Percentiles rank a stretch among this genome's conserved stretches.
phyloP scores from a whole-genome alignment of 805 yeast species.

The Barnettozyma sucrosica region DNA sequence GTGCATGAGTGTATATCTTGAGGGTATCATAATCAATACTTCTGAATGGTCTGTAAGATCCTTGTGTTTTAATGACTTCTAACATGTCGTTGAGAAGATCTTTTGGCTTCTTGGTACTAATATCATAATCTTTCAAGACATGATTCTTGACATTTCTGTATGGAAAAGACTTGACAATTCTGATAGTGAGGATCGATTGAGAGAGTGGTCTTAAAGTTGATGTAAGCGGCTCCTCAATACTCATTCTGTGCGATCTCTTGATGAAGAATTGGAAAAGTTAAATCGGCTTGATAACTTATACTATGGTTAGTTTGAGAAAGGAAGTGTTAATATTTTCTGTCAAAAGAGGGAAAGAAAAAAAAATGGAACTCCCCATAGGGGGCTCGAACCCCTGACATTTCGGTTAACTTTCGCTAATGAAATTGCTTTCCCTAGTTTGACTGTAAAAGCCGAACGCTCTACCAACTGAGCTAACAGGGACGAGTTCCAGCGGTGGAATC shows the following conservation, averaged over 20 bases:
- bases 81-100: constrained; percentile 51
- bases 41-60: constrained; percentile 77
- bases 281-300: too few relatives aligned
- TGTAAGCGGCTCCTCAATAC: constrained; percentile 60
- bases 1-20: constrained; percentile 91
- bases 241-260: constrained; percentile 9
- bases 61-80: constrained; percentile 45
- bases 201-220: constrained; percentile 58
- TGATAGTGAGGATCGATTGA: constrained; percentile 73
- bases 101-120: constrained; percentile 60
- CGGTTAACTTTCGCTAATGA: constrained; percentile 35
- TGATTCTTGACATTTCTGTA: constrained; percentile 81
- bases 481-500: constrained; percentile 34
- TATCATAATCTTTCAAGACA: constrained; percentile 63
- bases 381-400: constrained; percentile 48
- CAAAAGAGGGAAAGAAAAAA: constrained; percentile 5
- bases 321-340: neutral
- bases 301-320: too few relatives aligned
- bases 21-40: constrained; percentile 67
- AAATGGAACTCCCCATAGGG: constrained; percentile 42
- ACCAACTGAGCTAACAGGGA: constrained; percentile 62
- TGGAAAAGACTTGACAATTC: constrained; percentile 88
- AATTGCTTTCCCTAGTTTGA: constrained; percentile 23
- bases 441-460: constrained; percentile 62
- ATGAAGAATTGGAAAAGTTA: too few relatives aligned